phyloP scores from a whole-genome alignment of 768 basidiomycete genomes.

The Rhodotorula paludigena region DNA sequence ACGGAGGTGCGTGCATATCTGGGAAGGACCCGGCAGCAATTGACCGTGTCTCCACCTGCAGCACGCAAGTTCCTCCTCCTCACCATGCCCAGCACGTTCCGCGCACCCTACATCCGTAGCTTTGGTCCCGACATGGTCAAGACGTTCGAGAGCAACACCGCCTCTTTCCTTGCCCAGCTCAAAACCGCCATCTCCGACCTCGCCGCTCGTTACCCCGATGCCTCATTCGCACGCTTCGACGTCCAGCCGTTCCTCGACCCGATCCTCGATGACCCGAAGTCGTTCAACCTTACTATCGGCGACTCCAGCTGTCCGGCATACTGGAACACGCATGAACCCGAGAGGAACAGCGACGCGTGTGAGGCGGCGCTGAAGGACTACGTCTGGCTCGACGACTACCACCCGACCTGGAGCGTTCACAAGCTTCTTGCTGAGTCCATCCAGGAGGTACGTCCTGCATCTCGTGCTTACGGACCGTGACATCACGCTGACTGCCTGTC shows the following conservation, averaged over 20 bases:
- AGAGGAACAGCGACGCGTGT: neutral
- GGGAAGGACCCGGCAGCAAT: no score
- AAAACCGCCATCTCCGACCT: neutral
- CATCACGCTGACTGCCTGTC: no score
- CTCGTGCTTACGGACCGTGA: no score
- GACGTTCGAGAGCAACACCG: neutral
- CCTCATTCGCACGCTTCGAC: conserved; percentile 12
- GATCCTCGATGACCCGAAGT: conserved; percentile 2
- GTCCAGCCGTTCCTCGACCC: conserved; percentile 11
- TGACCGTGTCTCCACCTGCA: neutral
- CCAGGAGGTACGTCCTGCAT: neutral
- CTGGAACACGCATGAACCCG: neutral
- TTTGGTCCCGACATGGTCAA: neutral
- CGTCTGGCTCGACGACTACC: conserved; percentile 4
- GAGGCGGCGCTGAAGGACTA: neutral
- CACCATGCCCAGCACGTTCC: conserved; percentile 14
- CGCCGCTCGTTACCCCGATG: neutral
- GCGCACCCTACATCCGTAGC: conserved; percentile 5
- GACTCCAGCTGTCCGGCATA: neutral
- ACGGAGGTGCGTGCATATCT: neutral
- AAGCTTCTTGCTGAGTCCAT: neutral
- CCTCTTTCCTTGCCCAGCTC: conserved; percentile 1
- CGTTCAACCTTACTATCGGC: conserved; percentile 8
- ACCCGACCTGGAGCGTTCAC: neutral
- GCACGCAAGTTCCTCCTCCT: conserved; percentile 28